A percentile compares a stretch with the other conserved stretches of the same genome.
Conservation (phyloP, 148 eudicot genomes). For the Vaccinium vitisidaea region DNA sequence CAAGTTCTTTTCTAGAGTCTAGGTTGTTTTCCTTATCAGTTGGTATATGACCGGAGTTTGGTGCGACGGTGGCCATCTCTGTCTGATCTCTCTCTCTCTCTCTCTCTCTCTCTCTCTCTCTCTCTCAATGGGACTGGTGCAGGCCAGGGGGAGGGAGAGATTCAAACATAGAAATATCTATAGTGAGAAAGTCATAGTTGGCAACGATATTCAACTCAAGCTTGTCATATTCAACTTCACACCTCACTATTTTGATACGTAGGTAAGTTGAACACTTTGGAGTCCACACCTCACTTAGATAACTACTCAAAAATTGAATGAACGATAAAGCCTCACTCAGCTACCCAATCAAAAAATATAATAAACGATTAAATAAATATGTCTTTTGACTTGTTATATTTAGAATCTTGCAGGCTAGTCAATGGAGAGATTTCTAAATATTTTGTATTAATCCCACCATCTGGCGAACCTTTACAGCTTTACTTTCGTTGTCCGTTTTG, state of each 20-base stretch:
- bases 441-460: too few relatives aligned
- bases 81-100: neutral
- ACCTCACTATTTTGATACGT: neutral
- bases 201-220: neutral
- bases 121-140: neutral
- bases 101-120: conserved; percentile 6
- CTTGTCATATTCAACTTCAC: neutral
- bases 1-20: neutral
- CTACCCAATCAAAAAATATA: too few relatives aligned
- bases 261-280: too few relatives aligned
- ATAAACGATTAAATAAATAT: too few relatives aligned
- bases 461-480: too few relatives aligned
- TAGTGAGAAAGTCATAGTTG: neutral
- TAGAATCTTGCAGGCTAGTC: too few relatives aligned
- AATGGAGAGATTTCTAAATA: too few relatives aligned
- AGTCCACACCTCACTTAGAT: too few relatives aligned
- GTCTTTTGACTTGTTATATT: too few relatives aligned
- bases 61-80: neutral
- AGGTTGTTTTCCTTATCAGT: neutral
- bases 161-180: neutral
- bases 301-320: too few relatives aligned
- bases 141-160: neutral
- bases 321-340: too few relatives aligned
- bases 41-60: neutral
- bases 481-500: too few relatives aligned